phyloP scores from a whole-genome alignment of 2,329 filamentous ascomycete genomes.

The Falciphora oryzae region DNA sequence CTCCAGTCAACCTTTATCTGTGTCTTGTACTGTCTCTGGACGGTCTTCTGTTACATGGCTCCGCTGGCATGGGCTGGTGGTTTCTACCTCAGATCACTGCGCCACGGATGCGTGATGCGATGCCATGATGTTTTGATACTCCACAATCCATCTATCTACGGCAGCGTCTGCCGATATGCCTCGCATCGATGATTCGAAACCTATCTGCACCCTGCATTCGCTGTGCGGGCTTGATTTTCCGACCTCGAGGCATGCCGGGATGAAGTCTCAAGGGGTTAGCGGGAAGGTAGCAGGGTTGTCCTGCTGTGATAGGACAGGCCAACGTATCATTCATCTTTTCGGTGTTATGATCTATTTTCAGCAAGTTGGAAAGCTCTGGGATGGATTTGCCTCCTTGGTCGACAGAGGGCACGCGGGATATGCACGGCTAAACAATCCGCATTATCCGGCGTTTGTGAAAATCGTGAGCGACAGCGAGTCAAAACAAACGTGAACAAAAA shows the following conservation, averaged over 20 bases:
- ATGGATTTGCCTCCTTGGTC: background rate
- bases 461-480: background rate
- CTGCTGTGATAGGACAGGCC: no score
- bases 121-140: background rate
- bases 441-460: background rate
- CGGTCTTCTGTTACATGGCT: background rate
- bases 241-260: no score
- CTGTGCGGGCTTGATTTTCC: background rate
- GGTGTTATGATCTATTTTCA: background rate
- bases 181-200: background rate
- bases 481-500: background rate
- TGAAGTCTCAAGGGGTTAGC: background rate
- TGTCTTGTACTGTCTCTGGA: background rate
- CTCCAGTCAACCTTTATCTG: background rate
- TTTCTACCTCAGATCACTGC: background rate
- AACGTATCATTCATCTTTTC: no score
- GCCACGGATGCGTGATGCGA: background rate
- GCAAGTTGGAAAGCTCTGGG: background rate
- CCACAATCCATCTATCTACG: slow-evolving; percentile 1
- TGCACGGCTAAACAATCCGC: background rate
- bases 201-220: background rate
- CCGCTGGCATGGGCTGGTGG: background rate
- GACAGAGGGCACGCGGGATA: no score
- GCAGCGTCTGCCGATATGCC: background rate
- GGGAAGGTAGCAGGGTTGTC: no score